Base-by-base conservation (phyloP, 2,329 filamentous ascomycete species). In the Alternaria hordeiaustralica region DNA sequence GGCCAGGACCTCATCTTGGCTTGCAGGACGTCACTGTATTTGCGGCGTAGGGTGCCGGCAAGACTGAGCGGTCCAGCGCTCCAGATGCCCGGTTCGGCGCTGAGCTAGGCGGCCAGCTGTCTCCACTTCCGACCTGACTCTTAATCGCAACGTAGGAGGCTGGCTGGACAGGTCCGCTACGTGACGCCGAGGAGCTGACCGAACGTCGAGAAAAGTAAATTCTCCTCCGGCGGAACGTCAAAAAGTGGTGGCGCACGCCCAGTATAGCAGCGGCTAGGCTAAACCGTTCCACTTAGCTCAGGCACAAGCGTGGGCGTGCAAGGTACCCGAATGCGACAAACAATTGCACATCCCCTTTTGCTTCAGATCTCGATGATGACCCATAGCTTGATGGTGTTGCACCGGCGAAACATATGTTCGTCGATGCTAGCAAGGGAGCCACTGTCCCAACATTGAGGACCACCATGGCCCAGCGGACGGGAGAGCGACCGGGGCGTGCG, bases 401-500 rank as follows among this genome's bases (percentile, higher is more conserved):
- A 30, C 55, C 55, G 55, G 55, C 50, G 50, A 58, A 51, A 51
- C 55, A 55, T 21, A 41, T 49, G 33, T 46, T 58, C 55, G 30
- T 58, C 26, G 55, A 55, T 50, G 25, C 45, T 58, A 55, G 59
- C 44, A 25, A 36, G 6, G 33, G 51, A 30, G n/a, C 44, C 55
- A 36, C 36, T 36, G 36, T 58, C 50, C 49, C 54, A 61, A 56
- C 51, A 60, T 26, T n/a, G n/a, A 60, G 57, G 51, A 43, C 49
- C 55, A 43, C 13, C 28, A 33, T n/a, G 49, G n/a, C 47, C 51
- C 51, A 56, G 33, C 21, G 30, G 45, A 18, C 59, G 50, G 58
- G 51, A 62, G 49, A 61, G 62, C 59, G 59, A 62, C 62, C 59
- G 55, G 62, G 59, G 55, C 60, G 55, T 58, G 47, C 58, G 43